Evolutionary conservation across 1,284 basidiomycete species (phyloP).

Genomic region (Polyporus tsugae): DNA sequence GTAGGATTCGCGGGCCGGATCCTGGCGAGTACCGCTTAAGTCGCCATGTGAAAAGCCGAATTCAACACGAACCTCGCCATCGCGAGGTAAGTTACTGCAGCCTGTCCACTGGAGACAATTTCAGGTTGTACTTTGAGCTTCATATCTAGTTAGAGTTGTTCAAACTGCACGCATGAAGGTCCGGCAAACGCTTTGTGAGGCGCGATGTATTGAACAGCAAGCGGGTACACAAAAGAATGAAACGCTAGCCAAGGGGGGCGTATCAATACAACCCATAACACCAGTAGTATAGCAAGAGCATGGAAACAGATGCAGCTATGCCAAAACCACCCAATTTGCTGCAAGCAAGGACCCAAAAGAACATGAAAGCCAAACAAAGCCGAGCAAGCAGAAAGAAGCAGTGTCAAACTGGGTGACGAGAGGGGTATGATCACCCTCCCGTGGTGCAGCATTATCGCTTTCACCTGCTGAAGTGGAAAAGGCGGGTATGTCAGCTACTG

Average conservation of each 20-base stretch:
- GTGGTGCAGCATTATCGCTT: conserved; percentile 22
- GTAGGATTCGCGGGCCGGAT: too few relatives aligned
- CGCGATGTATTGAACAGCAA: conserved; percentile 19
- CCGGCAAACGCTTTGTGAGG: conserved; percentile 1
- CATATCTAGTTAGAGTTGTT: background rate
- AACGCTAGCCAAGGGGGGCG: conserved; percentile 8
- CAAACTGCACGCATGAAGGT: background rate
- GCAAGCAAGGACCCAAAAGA: conserved; percentile 22
- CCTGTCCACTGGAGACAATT: too few relatives aligned
- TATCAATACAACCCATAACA: conserved; percentile 32
- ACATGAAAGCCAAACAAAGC: conserved; percentile 5
- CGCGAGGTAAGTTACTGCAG: too few relatives aligned
- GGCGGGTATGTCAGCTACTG: conserved; percentile 10
- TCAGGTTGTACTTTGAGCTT: too few relatives aligned
- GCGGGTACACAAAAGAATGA: conserved; percentile 24
- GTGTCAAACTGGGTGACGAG: conserved; percentile 7
- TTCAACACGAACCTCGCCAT: too few relatives aligned
- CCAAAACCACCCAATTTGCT: conserved; percentile 27
- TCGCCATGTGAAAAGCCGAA: too few relatives aligned
- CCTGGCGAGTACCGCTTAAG: too few relatives aligned
- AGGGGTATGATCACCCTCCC: conserved; percentile 26
- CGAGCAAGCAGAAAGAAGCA: conserved; percentile 2
- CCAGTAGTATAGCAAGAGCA: conserved; percentile 12
- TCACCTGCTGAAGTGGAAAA: conserved; percentile 19
- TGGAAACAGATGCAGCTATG: background rate